Evolutionary conservation across 345 rosid genomes (phyloP).

Genomic region (Isatis tinctoria): DNA sequence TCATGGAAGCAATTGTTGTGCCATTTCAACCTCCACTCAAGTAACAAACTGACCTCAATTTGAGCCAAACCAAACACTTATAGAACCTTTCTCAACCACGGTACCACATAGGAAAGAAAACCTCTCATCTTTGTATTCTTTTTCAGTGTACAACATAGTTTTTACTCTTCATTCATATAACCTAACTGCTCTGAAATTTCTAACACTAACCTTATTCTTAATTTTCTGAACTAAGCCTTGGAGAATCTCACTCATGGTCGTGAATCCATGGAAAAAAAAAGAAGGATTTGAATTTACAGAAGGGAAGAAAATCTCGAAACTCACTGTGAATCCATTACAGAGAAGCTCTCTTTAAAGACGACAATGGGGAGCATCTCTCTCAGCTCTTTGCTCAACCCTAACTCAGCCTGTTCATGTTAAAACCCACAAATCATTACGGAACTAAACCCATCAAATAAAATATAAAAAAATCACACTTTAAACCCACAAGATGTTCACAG

Average conservation of each 20-base stretch:
- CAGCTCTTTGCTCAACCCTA: constrained; percentile 78
- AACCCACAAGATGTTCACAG: not conserved
- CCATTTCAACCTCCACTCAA: not conserved
- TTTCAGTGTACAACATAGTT: not conserved
- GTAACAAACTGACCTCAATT: not conserved
- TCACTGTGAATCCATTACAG: constrained; percentile 69
- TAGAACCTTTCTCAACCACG: not conserved
- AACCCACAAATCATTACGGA: constrained; percentile 9
- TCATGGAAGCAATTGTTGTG: not conserved
- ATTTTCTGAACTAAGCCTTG: not conserved
- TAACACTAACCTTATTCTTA: not conserved
- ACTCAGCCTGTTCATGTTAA: constrained; percentile 43
- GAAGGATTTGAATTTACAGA: not conserved
- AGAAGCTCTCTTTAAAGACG: constrained; percentile 75
- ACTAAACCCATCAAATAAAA: not conserved
- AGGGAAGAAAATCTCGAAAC: constrained; percentile 13
- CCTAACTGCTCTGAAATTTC: not conserved
- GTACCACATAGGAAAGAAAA: not conserved
- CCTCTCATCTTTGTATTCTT: not conserved
- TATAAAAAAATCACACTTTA: not conserved
- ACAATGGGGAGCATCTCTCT: constrained; percentile 92
- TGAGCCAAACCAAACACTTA: not conserved
- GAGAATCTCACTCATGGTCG: too few relatives aligned
- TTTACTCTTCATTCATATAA: not conserved
- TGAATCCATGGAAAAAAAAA: too few relatives aligned